Evolutionary conservation across 257 asterid species (phyloP).

Genomic region (Coffea canephora): DNA sequence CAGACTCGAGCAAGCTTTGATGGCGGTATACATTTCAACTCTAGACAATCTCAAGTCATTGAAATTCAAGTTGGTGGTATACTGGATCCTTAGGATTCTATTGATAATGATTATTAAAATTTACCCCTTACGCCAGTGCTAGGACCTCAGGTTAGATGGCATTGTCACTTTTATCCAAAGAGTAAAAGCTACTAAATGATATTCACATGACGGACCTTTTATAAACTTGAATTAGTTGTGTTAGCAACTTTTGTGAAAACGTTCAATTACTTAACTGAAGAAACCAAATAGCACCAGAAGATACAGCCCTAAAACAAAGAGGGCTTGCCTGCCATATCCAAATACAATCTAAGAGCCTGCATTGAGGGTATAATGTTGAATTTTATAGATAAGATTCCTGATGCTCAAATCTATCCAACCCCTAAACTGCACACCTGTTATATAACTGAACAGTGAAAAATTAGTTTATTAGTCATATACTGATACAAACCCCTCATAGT

Average conservation of each 20-base stretch:
- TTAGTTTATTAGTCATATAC: no score
- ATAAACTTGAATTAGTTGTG: background rate
- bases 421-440: background rate
- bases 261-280: background rate
- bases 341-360: background rate
- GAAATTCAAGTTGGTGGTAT: background rate
- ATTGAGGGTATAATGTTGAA: background rate
- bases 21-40: constrained; percentile 51
- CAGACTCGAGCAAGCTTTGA: constrained; percentile 69
- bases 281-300: background rate
- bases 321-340: background rate
- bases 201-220: background rate
- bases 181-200: background rate
- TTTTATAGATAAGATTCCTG: background rate
- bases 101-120: background rate
- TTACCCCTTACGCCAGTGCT: background rate
- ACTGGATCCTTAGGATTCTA: background rate
- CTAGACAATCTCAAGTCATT: background rate
- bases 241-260: background rate
- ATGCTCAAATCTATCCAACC: background rate
- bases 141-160: background rate
- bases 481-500: no score
- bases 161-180: background rate
- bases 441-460: no score
- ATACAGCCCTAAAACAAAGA: background rate